Evolutionary conservation across 1,139 yeast species (phyloP).

Genomic region (Yamadazyma diddensiae): DNA sequence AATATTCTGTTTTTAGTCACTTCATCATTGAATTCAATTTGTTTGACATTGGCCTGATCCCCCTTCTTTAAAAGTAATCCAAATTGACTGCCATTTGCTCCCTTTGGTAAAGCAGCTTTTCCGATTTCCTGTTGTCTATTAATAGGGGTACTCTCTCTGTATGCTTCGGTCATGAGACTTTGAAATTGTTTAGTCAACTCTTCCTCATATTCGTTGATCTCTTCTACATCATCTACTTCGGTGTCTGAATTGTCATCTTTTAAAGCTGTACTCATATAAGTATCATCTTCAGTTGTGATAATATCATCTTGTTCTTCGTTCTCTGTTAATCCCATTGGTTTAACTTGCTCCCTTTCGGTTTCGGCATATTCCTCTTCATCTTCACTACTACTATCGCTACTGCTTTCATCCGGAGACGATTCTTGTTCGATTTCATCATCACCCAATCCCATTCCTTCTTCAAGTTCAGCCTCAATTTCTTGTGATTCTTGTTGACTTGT

Average conservation of each 20-base stretch:
- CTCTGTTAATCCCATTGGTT: slow-evolving; percentile 19
- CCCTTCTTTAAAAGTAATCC: slow-evolving; percentile 53
- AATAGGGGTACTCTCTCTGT: slow-evolving; percentile 2
- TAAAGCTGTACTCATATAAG: slow-evolving; percentile 2
- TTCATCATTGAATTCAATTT: slow-evolving; percentile 41
- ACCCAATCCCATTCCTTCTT: slow-evolving; percentile 5
- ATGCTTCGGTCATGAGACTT: slow-evolving; percentile 3
- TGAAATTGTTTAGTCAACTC: slow-evolving; percentile 52
- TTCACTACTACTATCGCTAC: slow-evolving; percentile 8
- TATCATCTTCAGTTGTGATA: neutral
- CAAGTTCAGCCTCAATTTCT: slow-evolving; percentile 11
- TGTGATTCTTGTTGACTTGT: slow-evolving; percentile 11
- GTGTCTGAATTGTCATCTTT: slow-evolving; percentile 3
- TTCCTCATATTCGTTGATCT: slow-evolving; percentile 44
- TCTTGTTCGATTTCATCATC: slow-evolving; percentile 15
- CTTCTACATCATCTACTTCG: too few relatives aligned
- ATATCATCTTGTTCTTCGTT: slow-evolving; percentile 14
- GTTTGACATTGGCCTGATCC: slow-evolving; percentile 42
- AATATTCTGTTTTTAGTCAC: slow-evolving; percentile 42
- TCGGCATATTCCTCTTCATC: slow-evolving; percentile 18
- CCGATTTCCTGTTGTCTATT: neutral
- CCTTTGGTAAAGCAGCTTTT: slow-evolving; percentile 3
- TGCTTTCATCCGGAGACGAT: slow-evolving; percentile 16
- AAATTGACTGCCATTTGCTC: slow-evolving; percentile 38
- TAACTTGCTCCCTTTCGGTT: slow-evolving; percentile 21